Evolutionary conservation across 805 yeast genomes (phyloP).

Genomic region (Candida sonorensis): DNA sequence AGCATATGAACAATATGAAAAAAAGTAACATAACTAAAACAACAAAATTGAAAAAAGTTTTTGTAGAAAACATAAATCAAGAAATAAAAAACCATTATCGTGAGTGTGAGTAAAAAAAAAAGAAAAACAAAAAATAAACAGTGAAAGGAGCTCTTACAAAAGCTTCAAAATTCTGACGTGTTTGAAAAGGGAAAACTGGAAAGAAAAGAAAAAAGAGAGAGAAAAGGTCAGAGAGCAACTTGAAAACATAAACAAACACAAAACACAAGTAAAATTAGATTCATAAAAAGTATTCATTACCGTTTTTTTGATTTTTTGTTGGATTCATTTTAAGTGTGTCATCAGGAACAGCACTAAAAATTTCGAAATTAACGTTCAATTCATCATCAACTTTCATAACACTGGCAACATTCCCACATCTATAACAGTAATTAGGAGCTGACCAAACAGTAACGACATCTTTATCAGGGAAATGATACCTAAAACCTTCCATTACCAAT

Average conservation of each 20-base stretch:
- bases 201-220: not conserved
- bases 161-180: too few species aligned
- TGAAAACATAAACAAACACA: not conserved
- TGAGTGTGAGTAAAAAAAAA: too few species aligned
- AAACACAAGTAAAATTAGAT: not conserved
- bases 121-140: too few species aligned
- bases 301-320: conserved; percentile 28
- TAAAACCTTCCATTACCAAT: conserved; percentile 96
- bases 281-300: conserved; percentile 23
- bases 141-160: too few species aligned
- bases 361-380: conserved; percentile 82
- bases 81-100: too few species aligned
- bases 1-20: too few species aligned
- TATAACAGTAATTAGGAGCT: conserved; percentile 94
- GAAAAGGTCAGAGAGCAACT: not conserved
- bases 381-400: conserved; percentile 93
- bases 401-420: conserved; percentile 98
- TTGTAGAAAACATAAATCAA: too few species aligned
- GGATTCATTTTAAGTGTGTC: conserved; percentile 40
- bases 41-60: too few species aligned
- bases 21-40: too few species aligned
- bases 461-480: conserved; percentile 92
- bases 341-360: conserved; percentile 93
- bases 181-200: too few species aligned
- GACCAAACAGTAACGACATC: conserved; percentile 98